Evolutionary conservation across 345 rosid genomes (phyloP).

Genomic region (Noccaea caerulescens): DNA sequence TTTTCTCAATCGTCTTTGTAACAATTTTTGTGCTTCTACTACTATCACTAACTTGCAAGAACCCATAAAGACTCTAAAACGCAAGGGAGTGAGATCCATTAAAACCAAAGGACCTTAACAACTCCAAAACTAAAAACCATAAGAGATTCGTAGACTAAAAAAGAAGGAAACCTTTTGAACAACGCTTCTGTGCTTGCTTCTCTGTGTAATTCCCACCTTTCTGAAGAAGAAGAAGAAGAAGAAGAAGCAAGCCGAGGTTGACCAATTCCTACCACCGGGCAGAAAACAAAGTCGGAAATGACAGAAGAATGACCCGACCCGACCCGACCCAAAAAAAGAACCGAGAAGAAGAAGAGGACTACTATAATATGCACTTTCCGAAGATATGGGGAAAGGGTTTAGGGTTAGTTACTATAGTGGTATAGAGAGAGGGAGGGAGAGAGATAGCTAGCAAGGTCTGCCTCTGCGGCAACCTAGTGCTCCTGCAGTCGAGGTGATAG

Average conservation of each 20-base stretch:
- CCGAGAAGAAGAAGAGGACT: constrained; percentile 13
- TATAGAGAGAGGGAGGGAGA: constrained; percentile 16
- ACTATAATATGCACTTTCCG: constrained; percentile 60
- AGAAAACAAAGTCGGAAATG: constrained; percentile 34
- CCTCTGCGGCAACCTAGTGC: constrained; percentile 66
- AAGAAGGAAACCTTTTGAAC: constrained; percentile 42
- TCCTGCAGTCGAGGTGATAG: constrained; percentile 82
- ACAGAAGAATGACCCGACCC: constrained; percentile 10
- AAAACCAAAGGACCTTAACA: constrained; percentile 37
- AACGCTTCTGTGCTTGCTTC: constrained; percentile 80
- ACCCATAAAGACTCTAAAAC: constrained; percentile 26
- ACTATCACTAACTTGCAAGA: constrained; percentile 31
- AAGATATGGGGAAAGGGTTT: constrained; percentile 39
- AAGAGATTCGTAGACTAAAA: constrained; percentile 13
- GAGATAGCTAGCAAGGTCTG: constrained; percentile 56
- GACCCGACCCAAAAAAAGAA: background rate
- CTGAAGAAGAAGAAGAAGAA: constrained; percentile 30
- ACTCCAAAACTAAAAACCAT: constrained; percentile 31
- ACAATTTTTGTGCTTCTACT: constrained; percentile 16
- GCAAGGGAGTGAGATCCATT: constrained; percentile 39
- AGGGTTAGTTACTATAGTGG: constrained; percentile 34
- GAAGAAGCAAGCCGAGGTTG: constrained; percentile 83
- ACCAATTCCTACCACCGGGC: constrained; percentile 31
- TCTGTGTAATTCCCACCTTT: constrained; percentile 35
- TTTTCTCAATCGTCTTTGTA: constrained; percentile 34